A percentile compares a stretch with the other conserved stretches of the same genome.
These are phyloP conservation scores for Odontarrhena argentea DNA, from an alignment of 345 rosid species.

Conservation along the genomic window DNA sequence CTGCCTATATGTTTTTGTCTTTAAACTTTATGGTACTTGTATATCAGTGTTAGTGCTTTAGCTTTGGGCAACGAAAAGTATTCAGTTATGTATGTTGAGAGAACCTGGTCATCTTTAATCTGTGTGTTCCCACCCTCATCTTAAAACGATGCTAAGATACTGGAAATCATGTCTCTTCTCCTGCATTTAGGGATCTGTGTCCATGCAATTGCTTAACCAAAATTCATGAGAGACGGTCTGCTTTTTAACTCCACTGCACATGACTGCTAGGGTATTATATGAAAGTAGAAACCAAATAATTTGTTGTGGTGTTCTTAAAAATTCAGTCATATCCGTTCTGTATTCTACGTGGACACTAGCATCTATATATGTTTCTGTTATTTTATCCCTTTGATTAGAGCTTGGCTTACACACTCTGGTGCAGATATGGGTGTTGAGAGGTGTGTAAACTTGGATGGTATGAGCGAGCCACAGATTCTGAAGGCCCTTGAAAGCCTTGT, in stretches of 20 bases:
- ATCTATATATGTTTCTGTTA: background rate
- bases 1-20: background rate
- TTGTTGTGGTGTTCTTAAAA: background rate
- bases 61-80: background rate
- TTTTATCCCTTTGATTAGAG: background rate
- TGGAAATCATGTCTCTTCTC: slow-evolving; percentile 10
- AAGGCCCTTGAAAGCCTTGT: slow-evolving; percentile 70
- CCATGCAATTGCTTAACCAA: background rate
- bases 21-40: background rate
- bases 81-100: background rate
- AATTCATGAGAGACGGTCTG: background rate
- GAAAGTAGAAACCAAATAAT: background rate
- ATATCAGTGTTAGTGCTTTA: background rate
- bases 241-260: background rate
- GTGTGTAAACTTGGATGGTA: slow-evolving; percentile 63
- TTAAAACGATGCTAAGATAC: background rate
- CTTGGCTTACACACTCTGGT: slow-evolving; percentile 6
- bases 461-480: slow-evolving; percentile 54
- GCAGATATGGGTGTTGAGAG: slow-evolving; percentile 76
- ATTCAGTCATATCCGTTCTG: background rate
- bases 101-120: slow-evolving; percentile 12
- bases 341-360: background rate
- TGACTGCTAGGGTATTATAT: slow-evolving; percentile 12
- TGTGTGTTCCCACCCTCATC: background rate
- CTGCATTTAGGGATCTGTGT: background rate